Conservation (phyloP, 2,329 filamentous ascomycete species). For the Macrophomina tecta region DNA sequence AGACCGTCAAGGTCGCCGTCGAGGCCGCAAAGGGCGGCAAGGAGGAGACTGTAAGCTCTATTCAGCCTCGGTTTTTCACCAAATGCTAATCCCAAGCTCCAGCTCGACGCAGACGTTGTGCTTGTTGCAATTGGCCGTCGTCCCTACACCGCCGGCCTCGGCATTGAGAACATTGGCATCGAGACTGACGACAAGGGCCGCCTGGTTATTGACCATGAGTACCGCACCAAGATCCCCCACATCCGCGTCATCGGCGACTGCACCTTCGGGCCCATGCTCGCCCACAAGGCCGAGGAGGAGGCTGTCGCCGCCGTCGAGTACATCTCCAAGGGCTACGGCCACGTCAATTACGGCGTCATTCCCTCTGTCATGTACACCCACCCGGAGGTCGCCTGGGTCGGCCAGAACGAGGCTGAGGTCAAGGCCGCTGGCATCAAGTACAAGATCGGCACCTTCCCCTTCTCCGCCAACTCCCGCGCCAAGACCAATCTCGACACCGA, state of each 20-base stretch:
- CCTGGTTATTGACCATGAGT: slow-evolving; percentile 96
- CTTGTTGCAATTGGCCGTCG: slow-evolving; percentile 95
- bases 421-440: slow-evolving; percentile 91
- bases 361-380: slow-evolving; percentile 99
- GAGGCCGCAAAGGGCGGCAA: slow-evolving; percentile 97
- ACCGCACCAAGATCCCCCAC: slow-evolving; percentile 96
- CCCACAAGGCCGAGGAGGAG: slow-evolving; percentile 99
- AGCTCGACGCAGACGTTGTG: slow-evolving; percentile 94
- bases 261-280: slow-evolving; percentile 98
- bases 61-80: slow-evolving; percentile 22
- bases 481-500: slow-evolving; percentile 99
- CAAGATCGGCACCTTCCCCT: slow-evolving; percentile 92
- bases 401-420: slow-evolving; percentile 94
- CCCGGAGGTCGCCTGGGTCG: slow-evolving; percentile 98
- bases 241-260: slow-evolving; percentile 96
- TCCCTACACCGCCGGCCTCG: slow-evolving; percentile 90
- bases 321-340: slow-evolving; percentile 96
- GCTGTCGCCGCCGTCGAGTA: slow-evolving; percentile 93
- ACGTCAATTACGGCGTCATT: slow-evolving; percentile 98
- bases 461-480: slow-evolving; percentile 96
- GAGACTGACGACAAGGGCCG: slow-evolving; percentile 93
- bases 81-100: slow-evolving; percentile 33
- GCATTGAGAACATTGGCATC: slow-evolving; percentile 90
- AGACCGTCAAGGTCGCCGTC: slow-evolving; percentile 79
- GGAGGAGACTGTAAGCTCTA: slow-evolving; percentile 73